phyloP scores from a whole-genome alignment of 2,329 filamentous ascomycete species.

The Claviceps sorghi region DNA sequence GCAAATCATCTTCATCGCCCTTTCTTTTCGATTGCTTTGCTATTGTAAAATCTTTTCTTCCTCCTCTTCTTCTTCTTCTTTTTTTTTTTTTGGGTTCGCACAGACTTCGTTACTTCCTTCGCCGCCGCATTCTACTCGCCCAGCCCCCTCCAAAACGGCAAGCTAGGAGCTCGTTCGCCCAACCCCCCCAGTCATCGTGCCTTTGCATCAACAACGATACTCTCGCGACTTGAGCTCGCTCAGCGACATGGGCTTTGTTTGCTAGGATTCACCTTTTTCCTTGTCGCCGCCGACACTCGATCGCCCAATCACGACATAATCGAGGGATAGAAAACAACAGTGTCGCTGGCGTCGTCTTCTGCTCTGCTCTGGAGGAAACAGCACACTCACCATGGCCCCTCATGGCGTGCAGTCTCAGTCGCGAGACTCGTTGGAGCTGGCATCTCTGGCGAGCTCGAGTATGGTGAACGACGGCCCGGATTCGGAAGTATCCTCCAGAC shows the following conservation, averaged over 20 bases:
- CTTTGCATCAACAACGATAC: not conserved
- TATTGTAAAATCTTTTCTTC: not conserved
- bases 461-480: conserved; percentile 36
- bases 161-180: not conserved
- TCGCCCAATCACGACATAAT: not conserved
- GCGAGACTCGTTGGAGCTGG: conserved; percentile 92
- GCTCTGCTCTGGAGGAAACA: not conserved
- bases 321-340: not conserved
- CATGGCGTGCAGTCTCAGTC: conserved; percentile 29
- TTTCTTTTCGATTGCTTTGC: not conserved
- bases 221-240: not conserved
- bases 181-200: not conserved
- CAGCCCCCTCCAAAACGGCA: not conserved
- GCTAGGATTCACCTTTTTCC: conserved; percentile 6
- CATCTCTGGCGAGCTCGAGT: conserved; percentile 79
- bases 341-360: not conserved
- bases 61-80: not conserved
- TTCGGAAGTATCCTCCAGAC: conserved; percentile 56
- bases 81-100: not conserved
- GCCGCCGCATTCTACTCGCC: not conserved
- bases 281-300: not conserved
- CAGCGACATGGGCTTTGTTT: conserved; percentile 14
- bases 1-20: not conserved
- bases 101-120: not conserved
- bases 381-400: conserved; percentile 23